Percentiles rank a stretch among this genome's conserved stretches.
phyloP scores from a whole-genome alignment of 371 early-diverging fungal genomes.

The Circinella umbellata region DNA sequence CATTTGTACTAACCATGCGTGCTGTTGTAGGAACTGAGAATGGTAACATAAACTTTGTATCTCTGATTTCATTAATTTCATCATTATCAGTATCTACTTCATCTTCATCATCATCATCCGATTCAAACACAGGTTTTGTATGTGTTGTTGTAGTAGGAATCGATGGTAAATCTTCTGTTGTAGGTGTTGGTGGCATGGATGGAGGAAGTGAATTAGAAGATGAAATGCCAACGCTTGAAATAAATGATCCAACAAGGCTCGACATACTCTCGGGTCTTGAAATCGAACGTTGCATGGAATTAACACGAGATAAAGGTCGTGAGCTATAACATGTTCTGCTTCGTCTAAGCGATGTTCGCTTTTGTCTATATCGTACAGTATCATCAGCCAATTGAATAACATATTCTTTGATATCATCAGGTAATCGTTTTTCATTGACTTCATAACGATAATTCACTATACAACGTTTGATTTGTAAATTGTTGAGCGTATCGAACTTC shows the following conservation, averaged over 20 bases:
- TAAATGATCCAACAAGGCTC: constrained; percentile 36
- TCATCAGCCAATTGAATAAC: constrained; percentile 71
- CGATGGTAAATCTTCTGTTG: constrained; percentile 20
- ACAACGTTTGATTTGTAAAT: constrained; percentile 74
- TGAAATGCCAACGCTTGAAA: constrained; percentile 21
- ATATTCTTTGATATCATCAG: constrained; percentile 75
- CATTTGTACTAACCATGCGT: constrained; percentile 35
- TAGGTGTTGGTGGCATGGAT: constrained; percentile 24
- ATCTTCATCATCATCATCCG: constrained; percentile 38
- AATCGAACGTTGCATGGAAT: constrained; percentile 30
- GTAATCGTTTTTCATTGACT: constrained; percentile 74
- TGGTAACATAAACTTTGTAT: constrained; percentile 53
- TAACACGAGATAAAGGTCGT: constrained; percentile 18
- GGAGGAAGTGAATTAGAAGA: constrained; percentile 16
- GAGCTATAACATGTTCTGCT: constrained; percentile 2
- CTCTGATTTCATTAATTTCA: constrained; percentile 51
- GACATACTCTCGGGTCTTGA: constrained; percentile 40
- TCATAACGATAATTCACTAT: constrained; percentile 87
- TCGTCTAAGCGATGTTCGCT: constrained; percentile 18
- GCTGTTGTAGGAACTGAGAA: constrained; percentile 55
- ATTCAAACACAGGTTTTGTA: constrained; percentile 1
- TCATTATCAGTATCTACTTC: constrained; percentile 23
- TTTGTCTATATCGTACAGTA: constrained; percentile 55
- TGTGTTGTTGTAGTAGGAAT: constrained; percentile 2
- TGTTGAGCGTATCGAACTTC: constrained; percentile 66